Conservation (phyloP, 2,329 filamentous ascomycete species). For the Tolypocladium inflatum region DNA sequence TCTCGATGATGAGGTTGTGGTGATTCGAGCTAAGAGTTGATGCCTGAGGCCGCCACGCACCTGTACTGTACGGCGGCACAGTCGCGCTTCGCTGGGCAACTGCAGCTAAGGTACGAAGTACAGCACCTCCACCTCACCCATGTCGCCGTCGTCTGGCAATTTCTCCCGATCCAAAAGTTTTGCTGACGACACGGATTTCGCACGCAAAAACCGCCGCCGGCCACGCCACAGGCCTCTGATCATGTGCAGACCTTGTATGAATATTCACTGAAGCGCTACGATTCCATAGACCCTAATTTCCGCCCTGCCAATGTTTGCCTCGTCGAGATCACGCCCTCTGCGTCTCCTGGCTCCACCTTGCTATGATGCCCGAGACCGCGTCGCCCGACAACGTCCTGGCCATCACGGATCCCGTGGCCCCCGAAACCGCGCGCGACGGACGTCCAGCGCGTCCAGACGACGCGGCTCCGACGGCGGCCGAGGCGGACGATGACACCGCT, state of each 20-base stretch:
- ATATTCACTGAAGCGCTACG: slow-evolving; percentile 33
- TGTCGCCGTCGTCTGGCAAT: slow-evolving; percentile 14
- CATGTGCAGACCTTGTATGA: slow-evolving; percentile 44
- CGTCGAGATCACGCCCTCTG: slow-evolving; percentile 42
- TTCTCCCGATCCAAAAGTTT: slow-evolving; percentile 34
- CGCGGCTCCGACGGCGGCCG: slow-evolving; percentile 9
- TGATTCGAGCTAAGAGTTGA: slow-evolving; percentile 11
- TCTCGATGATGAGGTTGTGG: slow-evolving; percentile 16
- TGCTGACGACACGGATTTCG: slow-evolving; percentile 37
- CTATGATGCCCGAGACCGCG: slow-evolving; percentile 53
- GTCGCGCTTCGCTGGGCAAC: slow-evolving; percentile 1
- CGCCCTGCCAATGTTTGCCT: slow-evolving; percentile 46
- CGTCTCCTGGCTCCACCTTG: slow-evolving; percentile 31
- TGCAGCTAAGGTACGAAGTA: background rate
- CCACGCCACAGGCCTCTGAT: slow-evolving; percentile 37
- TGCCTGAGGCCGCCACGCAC: slow-evolving; percentile 23
- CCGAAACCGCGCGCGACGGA: slow-evolving; percentile 15
- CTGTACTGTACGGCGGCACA: too few species aligned
- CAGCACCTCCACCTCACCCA: slow-evolving; percentile 1
- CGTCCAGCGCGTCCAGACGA: slow-evolving; percentile 8
- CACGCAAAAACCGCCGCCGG: slow-evolving; percentile 33
- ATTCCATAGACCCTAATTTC: slow-evolving; percentile 48
- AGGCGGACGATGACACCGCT: slow-evolving; percentile 5
- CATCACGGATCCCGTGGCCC: slow-evolving; percentile 17
- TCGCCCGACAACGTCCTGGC: slow-evolving; percentile 35